Percentiles rank a stretch among this genome's conserved stretches.
phyloP scores from a whole-genome alignment of 768 basidiomycete genomes.

The Suillus brevipes region DNA sequence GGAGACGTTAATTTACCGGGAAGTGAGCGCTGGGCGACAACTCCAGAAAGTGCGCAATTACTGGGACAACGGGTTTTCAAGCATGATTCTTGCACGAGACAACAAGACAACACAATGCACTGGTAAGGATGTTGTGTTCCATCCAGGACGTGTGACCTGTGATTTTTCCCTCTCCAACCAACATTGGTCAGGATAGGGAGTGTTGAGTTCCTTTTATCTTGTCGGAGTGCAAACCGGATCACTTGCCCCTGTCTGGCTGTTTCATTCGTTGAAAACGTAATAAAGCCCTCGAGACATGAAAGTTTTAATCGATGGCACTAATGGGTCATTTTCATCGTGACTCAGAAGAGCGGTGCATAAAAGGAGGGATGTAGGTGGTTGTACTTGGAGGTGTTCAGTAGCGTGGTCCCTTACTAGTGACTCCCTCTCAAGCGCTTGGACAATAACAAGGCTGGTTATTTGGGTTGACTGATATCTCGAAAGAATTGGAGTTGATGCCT shows the following conservation, averaged over 20 bases:
- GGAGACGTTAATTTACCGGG: neutral
- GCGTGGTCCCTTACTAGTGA: neutral
- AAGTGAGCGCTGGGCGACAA: neutral
- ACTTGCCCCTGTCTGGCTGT: neutral
- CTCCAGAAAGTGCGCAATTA: neutral
- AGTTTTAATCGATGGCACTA: neutral
- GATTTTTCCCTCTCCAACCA: neutral
- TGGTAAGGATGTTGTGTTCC: neutral
- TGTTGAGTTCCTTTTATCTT: neutral
- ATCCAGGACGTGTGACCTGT: neutral
- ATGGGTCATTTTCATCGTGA: neutral
- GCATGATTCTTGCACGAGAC: neutral
- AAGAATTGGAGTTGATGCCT: neutral
- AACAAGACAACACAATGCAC: neutral
- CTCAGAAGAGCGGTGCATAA: neutral
- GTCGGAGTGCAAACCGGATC: neutral
- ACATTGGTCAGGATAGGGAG: neutral
- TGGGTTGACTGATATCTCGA: neutral
- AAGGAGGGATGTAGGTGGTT: neutral
- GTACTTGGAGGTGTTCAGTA: neutral
- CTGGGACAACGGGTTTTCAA: neutral
- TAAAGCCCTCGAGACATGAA: neutral
- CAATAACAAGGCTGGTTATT: neutral
- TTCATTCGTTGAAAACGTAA: neutral
- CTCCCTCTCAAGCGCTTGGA: too few species aligned